These are phyloP conservation scores for Turnera subulata DNA, from an alignment of 345 rosid genomes.

Conservation along the genomic window DNA sequence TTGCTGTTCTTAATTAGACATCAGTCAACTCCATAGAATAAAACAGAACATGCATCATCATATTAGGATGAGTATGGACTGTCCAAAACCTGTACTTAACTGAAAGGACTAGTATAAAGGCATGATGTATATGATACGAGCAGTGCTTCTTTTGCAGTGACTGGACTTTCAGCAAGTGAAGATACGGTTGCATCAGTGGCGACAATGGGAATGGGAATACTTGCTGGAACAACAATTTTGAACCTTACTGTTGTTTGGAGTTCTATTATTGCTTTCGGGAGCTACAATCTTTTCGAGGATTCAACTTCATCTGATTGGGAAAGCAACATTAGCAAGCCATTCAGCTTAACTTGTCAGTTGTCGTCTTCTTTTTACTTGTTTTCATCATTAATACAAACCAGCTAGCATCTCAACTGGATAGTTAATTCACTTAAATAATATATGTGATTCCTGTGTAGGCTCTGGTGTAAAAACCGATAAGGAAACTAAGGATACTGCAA, in stretches of 20 bases:
- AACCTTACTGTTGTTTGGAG: slow-evolving; percentile 43
- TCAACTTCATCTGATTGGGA: slow-evolving; percentile 11
- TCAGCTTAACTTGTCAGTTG: slow-evolving; percentile 29
- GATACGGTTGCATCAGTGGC: slow-evolving; percentile 27
- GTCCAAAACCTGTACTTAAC: no score
- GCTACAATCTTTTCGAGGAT: slow-evolving; percentile 28
- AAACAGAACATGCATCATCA: no score
- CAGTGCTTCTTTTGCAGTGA: slow-evolving; percentile 24
- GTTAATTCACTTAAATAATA: background rate
- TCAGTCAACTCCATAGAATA: no score
- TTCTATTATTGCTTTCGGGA: slow-evolving; percentile 40
- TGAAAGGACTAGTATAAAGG: no score
- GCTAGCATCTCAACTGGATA: background rate
- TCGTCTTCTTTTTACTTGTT: background rate
- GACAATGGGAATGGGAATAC: slow-evolving; percentile 34
- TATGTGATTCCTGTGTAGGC: slow-evolving; percentile 21
- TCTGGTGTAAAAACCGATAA: slow-evolving; percentile 41
- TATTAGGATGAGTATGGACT: no score
- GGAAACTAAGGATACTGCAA: slow-evolving; percentile 32
- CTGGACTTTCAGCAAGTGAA: slow-evolving; percentile 22
- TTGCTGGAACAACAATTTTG: slow-evolving; percentile 48
- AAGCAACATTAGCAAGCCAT: slow-evolving; percentile 15
- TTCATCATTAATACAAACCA: background rate
- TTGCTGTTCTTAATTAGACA: no score
- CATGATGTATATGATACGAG: no score